Evolutionary conservation across 495 filamentous ascomycete species (phyloP).

Genomic region (Penicillium atrosanguineum): DNA sequence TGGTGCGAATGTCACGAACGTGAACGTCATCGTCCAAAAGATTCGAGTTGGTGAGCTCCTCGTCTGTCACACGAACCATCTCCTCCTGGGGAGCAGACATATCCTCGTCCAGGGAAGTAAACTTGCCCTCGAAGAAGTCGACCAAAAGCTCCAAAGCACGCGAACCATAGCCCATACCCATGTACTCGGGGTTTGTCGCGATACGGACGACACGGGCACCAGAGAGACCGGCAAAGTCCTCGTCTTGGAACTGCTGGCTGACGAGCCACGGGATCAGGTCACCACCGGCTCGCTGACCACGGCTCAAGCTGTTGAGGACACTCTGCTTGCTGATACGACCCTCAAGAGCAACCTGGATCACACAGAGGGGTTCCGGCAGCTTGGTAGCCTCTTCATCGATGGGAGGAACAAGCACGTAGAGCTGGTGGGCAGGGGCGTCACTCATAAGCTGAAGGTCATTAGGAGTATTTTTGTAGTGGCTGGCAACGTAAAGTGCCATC

Average conservation of each 20-base stretch:
- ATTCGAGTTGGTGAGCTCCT: constrained; percentile 72
- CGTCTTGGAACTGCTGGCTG: constrained; percentile 97
- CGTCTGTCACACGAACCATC: constrained; percentile 79
- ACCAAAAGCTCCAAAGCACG: constrained; percentile 80
- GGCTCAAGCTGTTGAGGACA: constrained; percentile 81
- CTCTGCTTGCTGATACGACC: constrained; percentile 91
- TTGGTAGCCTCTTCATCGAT: constrained; percentile 72
- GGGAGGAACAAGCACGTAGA: constrained; percentile 91
- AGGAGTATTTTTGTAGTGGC: constrained; percentile 97
- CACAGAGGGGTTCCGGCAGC: constrained; percentile 89
- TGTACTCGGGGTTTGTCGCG: constrained; percentile 93
- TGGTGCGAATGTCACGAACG: constrained; percentile 82
- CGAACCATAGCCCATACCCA: constrained; percentile 91
- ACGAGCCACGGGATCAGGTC: constrained; percentile 98
- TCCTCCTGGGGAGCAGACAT: constrained; percentile 47
- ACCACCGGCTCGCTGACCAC: constrained; percentile 86
- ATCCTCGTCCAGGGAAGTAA: constrained; percentile 72
- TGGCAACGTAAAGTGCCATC: constrained; percentile 97
- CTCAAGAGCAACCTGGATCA: constrained; percentile 93
- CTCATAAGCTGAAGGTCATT: constrained; percentile 98
- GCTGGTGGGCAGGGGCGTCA: constrained; percentile 94
- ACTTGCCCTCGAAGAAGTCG: constrained; percentile 95
- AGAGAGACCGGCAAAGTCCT: constrained; percentile 90
- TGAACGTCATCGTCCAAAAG: constrained; percentile 85
- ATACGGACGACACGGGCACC: constrained; percentile 93